These are phyloP conservation scores for Hamigera avellanea DNA, from an alignment of 495 filamentous ascomycete genomes.

Conservation along the genomic window DNA sequence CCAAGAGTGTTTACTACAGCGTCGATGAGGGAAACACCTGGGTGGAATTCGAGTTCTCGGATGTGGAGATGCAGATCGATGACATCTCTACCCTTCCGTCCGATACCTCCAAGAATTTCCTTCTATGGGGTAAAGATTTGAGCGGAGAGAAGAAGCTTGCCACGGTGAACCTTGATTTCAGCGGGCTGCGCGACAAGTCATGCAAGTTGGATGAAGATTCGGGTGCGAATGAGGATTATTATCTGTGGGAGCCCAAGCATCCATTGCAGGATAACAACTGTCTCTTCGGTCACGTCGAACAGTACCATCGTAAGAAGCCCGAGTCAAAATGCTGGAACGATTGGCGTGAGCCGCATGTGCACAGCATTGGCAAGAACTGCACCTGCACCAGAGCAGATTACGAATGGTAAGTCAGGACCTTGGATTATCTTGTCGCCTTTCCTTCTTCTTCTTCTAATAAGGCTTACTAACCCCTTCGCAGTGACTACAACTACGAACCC, in stretches of 20 bases:
- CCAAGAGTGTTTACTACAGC: slow-evolving; percentile 63
- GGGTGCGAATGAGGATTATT: slow-evolving; percentile 59
- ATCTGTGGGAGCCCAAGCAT: slow-evolving; percentile 74
- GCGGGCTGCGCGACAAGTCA: slow-evolving; percentile 52
- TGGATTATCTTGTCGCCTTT: too few species aligned
- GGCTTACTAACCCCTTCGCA: slow-evolving; percentile 23
- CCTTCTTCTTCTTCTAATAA: too few species aligned
- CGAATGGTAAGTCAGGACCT: slow-evolving; percentile 82
- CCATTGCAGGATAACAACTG: slow-evolving; percentile 65
- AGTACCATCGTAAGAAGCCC: slow-evolving; percentile 81
- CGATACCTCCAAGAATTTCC: slow-evolving; percentile 77
- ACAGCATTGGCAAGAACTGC: slow-evolving; percentile 58
- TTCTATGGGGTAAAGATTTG: slow-evolving; percentile 65
- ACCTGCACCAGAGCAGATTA: slow-evolving; percentile 73
- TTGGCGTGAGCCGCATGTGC: slow-evolving; percentile 53
- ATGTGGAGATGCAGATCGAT: slow-evolving; percentile 52
- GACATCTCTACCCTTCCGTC: slow-evolving; percentile 83
- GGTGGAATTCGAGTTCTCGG: slow-evolving; percentile 60
- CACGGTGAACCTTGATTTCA: slow-evolving; percentile 81
- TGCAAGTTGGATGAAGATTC: slow-evolving; percentile 60
- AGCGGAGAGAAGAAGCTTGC: slow-evolving; percentile 36
- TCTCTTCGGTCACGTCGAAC: slow-evolving; percentile 80
- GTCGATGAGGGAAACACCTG: slow-evolving; percentile 70
- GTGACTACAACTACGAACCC: slow-evolving; percentile 89
- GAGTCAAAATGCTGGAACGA: slow-evolving; percentile 70